Base-by-base conservation (phyloP, 805 yeast species). In the Barnettozyma wickerhamii region DNA sequence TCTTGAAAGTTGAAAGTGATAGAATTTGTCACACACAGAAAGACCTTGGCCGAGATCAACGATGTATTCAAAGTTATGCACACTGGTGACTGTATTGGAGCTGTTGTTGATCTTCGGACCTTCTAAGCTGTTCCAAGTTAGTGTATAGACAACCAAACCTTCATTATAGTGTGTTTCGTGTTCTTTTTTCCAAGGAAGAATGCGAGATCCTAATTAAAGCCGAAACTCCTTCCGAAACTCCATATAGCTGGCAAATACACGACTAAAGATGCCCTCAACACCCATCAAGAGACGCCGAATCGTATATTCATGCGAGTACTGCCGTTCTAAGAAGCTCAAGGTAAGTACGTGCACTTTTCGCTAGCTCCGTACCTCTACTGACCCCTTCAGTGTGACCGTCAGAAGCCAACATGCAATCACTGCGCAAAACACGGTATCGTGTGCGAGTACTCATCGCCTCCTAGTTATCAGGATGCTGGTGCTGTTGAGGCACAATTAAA, bases 51-150 rank as follows among this genome's bases (percentile, higher is more conserved):
- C 23, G 75, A 82, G 40, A 89, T 93, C 65, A 90, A 90, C 72
- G 62, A 73, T 43, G 98, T 97, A 18, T 90, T 93, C 63, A 91
- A 88, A 41, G 96, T 89, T 63, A 84, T 93, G 88, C 96, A 91
- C 66, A 69, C 77, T 43, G 99, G 99, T 60, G 83, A 79, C 58
- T 88, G 96, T 71, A 79, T 93, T 65, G 85, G 99, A 70, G 93
- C 97, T 20, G 96, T 93, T 45, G 68, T 85, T 50, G 69, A 77
- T 52, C 62, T 75, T 46, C 55, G 51, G 15, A 50, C 51, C 48
- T 40, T 41, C 41, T 38, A 24, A 43, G 24, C 41, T 6, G 28
- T 15, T 14, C 12, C 24, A 26, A 19, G 10, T 5, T 35, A 18
- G n/a, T 35, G 14, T n/a, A n/a, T n/a, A n/a, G n/a, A n/a, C n/a